A percentile compares a stretch with the other conserved stretches of the same genome.
phyloP scores from a whole-genome alignment of 305 asterid genomes.

The Ajuga reptans region DNA sequence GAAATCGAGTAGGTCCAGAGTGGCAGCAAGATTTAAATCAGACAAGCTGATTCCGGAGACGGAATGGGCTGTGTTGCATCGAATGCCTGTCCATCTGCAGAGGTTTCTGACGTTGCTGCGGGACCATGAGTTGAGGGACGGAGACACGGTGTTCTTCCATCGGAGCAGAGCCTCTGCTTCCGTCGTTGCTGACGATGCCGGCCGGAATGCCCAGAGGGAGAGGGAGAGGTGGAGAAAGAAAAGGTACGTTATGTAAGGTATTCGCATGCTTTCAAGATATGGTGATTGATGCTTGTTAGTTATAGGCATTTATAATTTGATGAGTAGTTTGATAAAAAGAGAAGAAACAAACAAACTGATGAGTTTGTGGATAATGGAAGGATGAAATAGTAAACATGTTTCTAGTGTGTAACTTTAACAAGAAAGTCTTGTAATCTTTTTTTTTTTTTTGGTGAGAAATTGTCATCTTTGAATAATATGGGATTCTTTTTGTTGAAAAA shows the following conservation, averaged over 20 bases:
- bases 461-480: too few relatives aligned
- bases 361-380: too few relatives aligned
- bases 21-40: slow-evolving; percentile 28
- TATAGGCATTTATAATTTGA: too few relatives aligned
- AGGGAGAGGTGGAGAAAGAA: slow-evolving; percentile 15
- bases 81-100: slow-evolving; percentile 56
- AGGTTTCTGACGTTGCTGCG: slow-evolving; percentile 33
- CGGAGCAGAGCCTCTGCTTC: slow-evolving; percentile 40
- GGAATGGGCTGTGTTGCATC: slow-evolving; percentile 38
- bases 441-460: too few relatives aligned
- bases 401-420: too few relatives aligned
- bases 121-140: slow-evolving; percentile 52
- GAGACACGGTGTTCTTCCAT: slow-evolving; percentile 37
- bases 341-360: too few relatives aligned
- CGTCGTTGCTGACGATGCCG: slow-evolving; percentile 29
- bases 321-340: too few relatives aligned
- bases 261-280: slow-evolving; percentile 18
- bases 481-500: too few relatives aligned
- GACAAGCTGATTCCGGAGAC: slow-evolving; percentile 40
- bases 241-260: slow-evolving; percentile 1
- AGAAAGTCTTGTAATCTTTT: too few relatives aligned
- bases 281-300: not conserved
- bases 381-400: too few relatives aligned
- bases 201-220: slow-evolving; percentile 10
- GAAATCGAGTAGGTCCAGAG: slow-evolving; percentile 37